Percentiles rank a stretch among this genome's conserved stretches.
Evolutionary conservation across 2,329 filamentous ascomycete genomes (phyloP).

Genomic region (Hypocreales sp.): DNA sequence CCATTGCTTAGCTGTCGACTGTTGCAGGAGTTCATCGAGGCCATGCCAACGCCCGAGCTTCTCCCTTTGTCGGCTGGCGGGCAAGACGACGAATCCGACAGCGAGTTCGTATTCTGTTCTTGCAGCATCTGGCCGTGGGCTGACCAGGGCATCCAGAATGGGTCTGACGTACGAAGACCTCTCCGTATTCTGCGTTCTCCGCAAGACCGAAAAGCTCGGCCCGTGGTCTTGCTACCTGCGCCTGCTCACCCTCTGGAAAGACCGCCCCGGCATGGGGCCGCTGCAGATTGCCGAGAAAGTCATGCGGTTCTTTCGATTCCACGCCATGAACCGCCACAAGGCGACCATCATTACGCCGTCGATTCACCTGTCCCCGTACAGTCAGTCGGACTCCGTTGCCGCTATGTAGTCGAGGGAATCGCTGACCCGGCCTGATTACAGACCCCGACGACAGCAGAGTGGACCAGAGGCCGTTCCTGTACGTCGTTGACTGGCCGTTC

Average conservation of each 20-base stretch:
- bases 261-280: conserved; percentile 12
- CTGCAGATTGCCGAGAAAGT: conserved; percentile 26
- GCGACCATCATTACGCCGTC: conserved; percentile 43
- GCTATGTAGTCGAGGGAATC: not conserved
- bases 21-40: conserved; percentile 39
- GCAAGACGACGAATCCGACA: conserved; percentile 17
- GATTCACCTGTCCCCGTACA: conserved; percentile 22
- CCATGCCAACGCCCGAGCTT: conserved; percentile 38
- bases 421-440: not conserved
- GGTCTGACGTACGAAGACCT: conserved; percentile 26
- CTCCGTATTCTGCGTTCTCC: conserved; percentile 16
- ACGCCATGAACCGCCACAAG: conserved; percentile 50
- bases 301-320: conserved; percentile 27
- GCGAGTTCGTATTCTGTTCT: too few species aligned
- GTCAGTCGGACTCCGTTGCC: too few species aligned
- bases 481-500: conserved; percentile 21
- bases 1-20: not conserved
- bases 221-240: conserved; percentile 23
- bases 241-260: conserved; percentile 21
- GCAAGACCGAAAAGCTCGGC: conserved; percentile 20
- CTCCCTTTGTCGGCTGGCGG: conserved; percentile 23
- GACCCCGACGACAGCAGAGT: conserved; percentile 22
- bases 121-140: too few species aligned
- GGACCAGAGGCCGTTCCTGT: conserved; percentile 25
- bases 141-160: conserved; percentile 15